Conservation (phyloP, 108 stramenopile genomes). For the Discostella pseudostelligera region DNA sequence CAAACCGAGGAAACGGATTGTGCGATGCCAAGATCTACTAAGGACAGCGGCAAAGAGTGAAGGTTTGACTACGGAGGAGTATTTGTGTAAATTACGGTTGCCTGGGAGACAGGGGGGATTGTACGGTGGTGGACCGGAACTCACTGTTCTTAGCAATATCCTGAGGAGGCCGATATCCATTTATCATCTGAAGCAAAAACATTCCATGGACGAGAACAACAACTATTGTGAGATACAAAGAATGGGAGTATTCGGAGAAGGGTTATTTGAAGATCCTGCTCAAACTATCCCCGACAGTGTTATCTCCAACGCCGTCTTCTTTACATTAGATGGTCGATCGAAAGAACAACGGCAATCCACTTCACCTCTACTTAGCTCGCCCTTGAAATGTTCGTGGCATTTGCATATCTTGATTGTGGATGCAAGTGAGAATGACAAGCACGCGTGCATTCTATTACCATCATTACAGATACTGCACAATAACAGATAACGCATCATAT, state of each 20-base stretch:
- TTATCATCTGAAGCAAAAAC: slow-evolving; percentile 53
- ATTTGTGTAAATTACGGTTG: slow-evolving; percentile 47
- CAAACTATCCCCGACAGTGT: slow-evolving; percentile 52
- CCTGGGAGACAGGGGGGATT: slow-evolving; percentile 61
- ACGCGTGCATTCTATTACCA: slow-evolving; percentile 73
- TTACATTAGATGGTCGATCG: slow-evolving; percentile 23
- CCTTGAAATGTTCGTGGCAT: slow-evolving; percentile 54
- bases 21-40: slow-evolving; percentile 48
- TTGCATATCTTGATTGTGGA: slow-evolving; percentile 69
- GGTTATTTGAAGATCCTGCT: slow-evolving; percentile 60
- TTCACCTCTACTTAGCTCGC: slow-evolving; percentile 31
- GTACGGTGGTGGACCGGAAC: slow-evolving; percentile 76
- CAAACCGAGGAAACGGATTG: slow-evolving; percentile 43
- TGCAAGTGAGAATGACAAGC: slow-evolving; percentile 56
- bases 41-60: slow-evolving; percentile 54
- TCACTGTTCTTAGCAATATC: slow-evolving; percentile 70
- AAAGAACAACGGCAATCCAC: slow-evolving; percentile 8
- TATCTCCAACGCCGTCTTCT: slow-evolving; percentile 40
- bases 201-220: slow-evolving; percentile 3
- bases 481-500: not conserved
- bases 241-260: slow-evolving; percentile 68
- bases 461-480: slow-evolving; percentile 27
- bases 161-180: slow-evolving; percentile 79
- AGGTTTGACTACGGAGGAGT: slow-evolving; percentile 52
- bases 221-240: slow-evolving; percentile 46